Conservation (phyloP, 108 stramenopile species). For the Tribonema minus region DNA sequence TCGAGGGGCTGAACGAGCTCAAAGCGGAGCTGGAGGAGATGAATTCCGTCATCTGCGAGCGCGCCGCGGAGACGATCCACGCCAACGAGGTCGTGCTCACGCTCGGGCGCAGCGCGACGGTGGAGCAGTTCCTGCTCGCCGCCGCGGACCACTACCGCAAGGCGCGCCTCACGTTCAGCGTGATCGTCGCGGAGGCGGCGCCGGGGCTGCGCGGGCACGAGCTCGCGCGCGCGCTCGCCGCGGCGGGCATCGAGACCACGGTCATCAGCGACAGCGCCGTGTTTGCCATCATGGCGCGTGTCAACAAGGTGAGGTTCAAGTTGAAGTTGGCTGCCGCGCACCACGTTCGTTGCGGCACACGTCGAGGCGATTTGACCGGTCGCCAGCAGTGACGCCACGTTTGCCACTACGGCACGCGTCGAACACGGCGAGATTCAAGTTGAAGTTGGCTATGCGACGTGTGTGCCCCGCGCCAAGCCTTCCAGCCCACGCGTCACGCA, state of each 20-base stretch:
- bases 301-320: conserved; percentile 71
- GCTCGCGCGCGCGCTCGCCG: conserved; percentile 77
- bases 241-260: conserved; percentile 71
- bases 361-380: no score
- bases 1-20: conserved; percentile 24
- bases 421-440: no score
- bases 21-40: conserved; percentile 31
- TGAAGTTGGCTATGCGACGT: no score
- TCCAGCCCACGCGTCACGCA: no score
- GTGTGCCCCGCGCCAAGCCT: no score
- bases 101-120: conserved; percentile 74
- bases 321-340: no score
- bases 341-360: no score
- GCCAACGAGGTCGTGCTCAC: conserved; percentile 83
- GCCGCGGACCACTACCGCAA: conserved; percentile 69
- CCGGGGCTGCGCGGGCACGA: conserved; percentile 45
- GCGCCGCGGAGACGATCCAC: conserved; percentile 80
- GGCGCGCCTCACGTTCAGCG: conserved; percentile 68
- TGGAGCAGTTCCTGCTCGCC: conserved; percentile 61
- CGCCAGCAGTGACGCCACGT: no score
- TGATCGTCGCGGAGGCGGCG: conserved; percentile 86
- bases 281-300: conserved; percentile 79
- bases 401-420: no score
- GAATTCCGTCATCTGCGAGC: conserved; percentile 27
- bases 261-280: conserved; percentile 71